A percentile compares a stretch with the other conserved stretches of the same genome.
Conservation (phyloP, 1,284 basidiomycete genomes). For the Phellinidium pouzarii region DNA sequence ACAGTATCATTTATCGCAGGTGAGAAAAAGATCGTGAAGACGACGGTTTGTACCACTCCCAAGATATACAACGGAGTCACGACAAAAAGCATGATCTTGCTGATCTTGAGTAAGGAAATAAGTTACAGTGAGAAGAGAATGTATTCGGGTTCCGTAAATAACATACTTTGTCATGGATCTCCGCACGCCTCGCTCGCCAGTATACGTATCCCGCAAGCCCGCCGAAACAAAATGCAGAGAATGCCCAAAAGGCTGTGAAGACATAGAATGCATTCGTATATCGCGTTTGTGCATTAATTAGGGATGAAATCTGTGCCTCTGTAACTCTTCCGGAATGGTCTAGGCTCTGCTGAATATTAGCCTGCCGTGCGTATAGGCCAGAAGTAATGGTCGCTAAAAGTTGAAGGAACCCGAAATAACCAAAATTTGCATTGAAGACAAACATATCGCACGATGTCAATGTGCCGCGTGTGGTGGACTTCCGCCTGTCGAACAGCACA, state of each 20-base stretch:
- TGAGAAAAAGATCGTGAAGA: slow-evolving; percentile 7
- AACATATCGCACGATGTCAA: background rate
- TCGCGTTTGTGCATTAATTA: too few relatives aligned
- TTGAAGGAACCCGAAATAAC: background rate
- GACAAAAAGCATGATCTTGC: background rate
- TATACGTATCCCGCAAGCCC: background rate
- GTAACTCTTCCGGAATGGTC: background rate
- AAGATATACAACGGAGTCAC: background rate
- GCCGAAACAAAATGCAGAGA: background rate
- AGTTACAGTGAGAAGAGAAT: background rate
- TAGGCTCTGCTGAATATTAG: background rate
- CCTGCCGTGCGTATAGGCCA: background rate
- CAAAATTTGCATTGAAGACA: background rate
- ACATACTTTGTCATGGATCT: background rate
- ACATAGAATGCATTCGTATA: background rate
- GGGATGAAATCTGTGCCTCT: background rate
- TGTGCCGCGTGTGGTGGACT: background rate
- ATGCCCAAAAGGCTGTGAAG: background rate
- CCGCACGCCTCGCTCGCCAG: background rate
- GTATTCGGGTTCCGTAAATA: background rate
- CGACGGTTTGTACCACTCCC: background rate
- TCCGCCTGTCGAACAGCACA: background rate
- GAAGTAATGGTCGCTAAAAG: background rate
- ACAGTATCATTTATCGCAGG: background rate
- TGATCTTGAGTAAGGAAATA: background rate